phyloP scores from a whole-genome alignment of 1,284 basidiomycete species.

The Lentinus polychrous region DNA sequence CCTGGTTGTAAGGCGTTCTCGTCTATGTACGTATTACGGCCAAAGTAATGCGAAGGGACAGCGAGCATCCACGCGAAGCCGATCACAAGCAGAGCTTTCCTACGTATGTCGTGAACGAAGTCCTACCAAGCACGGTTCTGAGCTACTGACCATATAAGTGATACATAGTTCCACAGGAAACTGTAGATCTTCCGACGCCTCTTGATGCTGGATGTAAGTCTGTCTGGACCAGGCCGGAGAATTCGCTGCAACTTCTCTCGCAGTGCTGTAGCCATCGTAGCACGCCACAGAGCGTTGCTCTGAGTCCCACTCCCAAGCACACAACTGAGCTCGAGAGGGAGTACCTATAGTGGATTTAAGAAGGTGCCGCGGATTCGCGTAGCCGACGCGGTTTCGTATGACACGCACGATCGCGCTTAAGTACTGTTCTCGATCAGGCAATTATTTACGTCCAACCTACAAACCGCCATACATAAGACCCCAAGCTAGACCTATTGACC shows the following conservation, averaged over 20 bases:
- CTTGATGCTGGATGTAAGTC: background rate
- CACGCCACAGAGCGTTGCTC: too few relatives aligned
- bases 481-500: too few relatives aligned
- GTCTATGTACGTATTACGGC: constrained; percentile 74
- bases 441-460: too few relatives aligned
- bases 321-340: too few relatives aligned
- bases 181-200: background rate
- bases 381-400: too few relatives aligned
- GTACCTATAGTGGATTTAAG: too few relatives aligned
- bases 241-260: background rate
- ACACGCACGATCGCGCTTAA: too few relatives aligned
- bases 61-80: constrained; percentile 74
- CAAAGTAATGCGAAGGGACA: constrained; percentile 61
- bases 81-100: constrained; percentile 47
- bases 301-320: too few relatives aligned
- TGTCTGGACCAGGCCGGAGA: background rate
- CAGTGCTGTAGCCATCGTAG: background rate
- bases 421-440: too few relatives aligned
- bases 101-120: constrained; percentile 18
- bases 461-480: too few relatives aligned
- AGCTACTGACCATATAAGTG: background rate
- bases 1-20: constrained; percentile 91
- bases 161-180: constrained; percentile 1
- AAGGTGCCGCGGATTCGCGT: too few relatives aligned
- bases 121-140: background rate